Evolutionary conservation across 371 early-diverging fungal species (phyloP).

Genomic region (Mortierella sp.): DNA sequence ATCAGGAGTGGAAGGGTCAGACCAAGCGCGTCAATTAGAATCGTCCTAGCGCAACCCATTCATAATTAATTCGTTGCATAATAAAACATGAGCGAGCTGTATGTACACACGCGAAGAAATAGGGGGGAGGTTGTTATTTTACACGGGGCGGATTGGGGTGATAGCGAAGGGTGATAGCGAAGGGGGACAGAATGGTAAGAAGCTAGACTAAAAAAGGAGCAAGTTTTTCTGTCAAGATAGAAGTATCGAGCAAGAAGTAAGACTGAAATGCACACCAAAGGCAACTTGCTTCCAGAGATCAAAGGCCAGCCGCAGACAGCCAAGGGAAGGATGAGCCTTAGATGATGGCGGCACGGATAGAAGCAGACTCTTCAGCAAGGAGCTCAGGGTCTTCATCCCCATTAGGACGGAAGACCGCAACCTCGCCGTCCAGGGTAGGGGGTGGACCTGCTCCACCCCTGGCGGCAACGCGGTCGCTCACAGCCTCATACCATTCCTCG

Average conservation of each 20-base stretch:
- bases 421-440: not conserved
- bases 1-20: conserved; percentile 62
- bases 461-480: conserved; percentile 33
- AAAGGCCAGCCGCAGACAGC: no score
- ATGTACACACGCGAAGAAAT: not conserved
- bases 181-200: not conserved
- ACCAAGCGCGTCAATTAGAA: conserved; percentile 58
- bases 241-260: not conserved
- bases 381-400: conserved; percentile 52
- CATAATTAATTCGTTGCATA: not conserved
- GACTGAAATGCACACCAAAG: not conserved
- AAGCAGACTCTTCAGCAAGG: conserved; percentile 19
- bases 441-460: conserved; percentile 36
- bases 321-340: not conserved
- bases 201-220: not conserved
- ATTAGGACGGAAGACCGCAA: conserved; percentile 22
- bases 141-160: not conserved
- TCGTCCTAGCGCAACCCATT: not conserved
- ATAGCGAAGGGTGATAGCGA: no score
- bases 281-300: not conserved
- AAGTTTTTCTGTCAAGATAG: not conserved
- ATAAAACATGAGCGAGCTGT: not conserved
- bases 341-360: not conserved
- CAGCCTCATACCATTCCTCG: conserved; percentile 76
- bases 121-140: not conserved